Base-by-base conservation (phyloP, 106 monocot species). In the Dactylorhiza incarnata region DNA sequence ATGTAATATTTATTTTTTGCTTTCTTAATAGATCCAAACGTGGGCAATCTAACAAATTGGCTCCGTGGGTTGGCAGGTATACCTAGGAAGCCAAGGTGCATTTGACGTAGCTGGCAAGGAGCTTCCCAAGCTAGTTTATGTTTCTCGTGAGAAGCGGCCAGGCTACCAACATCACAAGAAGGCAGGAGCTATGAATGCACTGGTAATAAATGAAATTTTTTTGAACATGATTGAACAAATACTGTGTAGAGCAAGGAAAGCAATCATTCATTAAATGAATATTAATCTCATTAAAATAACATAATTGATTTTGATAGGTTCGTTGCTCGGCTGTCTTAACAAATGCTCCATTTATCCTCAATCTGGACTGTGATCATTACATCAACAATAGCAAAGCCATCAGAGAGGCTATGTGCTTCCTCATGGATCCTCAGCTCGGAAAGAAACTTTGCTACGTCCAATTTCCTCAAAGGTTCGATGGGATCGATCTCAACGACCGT, bases 391-490 rank as follows among this genome's bases (percentile, higher is more conserved):
- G 95, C 87, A 92, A 86, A 82, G 95, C 95, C 44, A 45, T 92
- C 2, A 84, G 87, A 59, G 95, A 95, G 61, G 92, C 95, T 17
- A 95, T 95, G 95, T 95, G 95, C 81, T 95, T 95, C 77, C 73
- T 95, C 14, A 95, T 95, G 95, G 95, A 95, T 56, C 92, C 92
- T 19, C 95, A 95, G 80, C 77, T 95, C 5, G 95, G 95, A 11
- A 95, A 95, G 84, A 95, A 92, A 86, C 89, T 95, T 43, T 95
- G 95, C 77, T 95, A 88, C 12, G 95, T 95, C 9, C 95, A 95
- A 83, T 95, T 95, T 75, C 95, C 95, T 11, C 95, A 95, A 78
- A 81, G 95, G 47, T 95, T 95, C 54, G 92, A 95, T 14, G 95
- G 95, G 71, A 92, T 95, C 23, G 95, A 95, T 62, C 80, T 13